Base-by-base conservation (phyloP, 2,329 filamentous ascomycete species). In the Trichoderma hamatum region DNA sequence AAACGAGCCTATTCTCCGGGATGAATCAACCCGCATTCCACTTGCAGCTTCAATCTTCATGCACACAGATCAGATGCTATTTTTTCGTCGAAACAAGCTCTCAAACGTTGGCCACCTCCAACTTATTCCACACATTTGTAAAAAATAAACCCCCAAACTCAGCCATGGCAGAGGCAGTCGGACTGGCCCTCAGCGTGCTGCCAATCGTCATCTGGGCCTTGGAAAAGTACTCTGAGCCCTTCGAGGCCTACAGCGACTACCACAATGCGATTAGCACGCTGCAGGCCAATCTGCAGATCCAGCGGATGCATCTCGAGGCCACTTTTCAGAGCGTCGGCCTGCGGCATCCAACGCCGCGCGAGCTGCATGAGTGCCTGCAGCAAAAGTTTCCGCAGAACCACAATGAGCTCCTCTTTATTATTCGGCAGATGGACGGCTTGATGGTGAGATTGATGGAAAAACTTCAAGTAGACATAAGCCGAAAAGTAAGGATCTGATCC, bases 231-330 rank as follows among this genome's bases (percentile, higher is more conserved):
- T 59, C 65, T 30, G 65, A 67, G 43, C 65, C 65, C 2, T 30
- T 67, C 16, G 65, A 67, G 2, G 65, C 65, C n/a, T 67, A 67
- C 32, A 67, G 43, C n/a, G 34, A 52, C 30, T 60, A 67, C 21
- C 65, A 67, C 55, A 60, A 51, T 26, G 65, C 65, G 7, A 60
- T 67, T 30, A 52, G 65, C 32, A 67, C 28, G 39, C 65, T 67
- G 11, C 65, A 67, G 11, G 65, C 65, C 55, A 67, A 67, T 28
- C 65, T 67, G 26, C 65, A 67, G 55, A 67, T 67, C 55, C 65
- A 67, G 43, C 30, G 56, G 21, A 67, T 67, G 65, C 65, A 67
- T 46, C 65, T 67, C 43, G 65, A 67, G 55, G 55, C 55, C n/a
- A 67, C 65, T 19, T 59, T 67, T 39, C 43, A 39, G 24, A 60